Conservation (phyloP, 129 eudicot species). For the Ambrosia artemisiifolia region DNA sequence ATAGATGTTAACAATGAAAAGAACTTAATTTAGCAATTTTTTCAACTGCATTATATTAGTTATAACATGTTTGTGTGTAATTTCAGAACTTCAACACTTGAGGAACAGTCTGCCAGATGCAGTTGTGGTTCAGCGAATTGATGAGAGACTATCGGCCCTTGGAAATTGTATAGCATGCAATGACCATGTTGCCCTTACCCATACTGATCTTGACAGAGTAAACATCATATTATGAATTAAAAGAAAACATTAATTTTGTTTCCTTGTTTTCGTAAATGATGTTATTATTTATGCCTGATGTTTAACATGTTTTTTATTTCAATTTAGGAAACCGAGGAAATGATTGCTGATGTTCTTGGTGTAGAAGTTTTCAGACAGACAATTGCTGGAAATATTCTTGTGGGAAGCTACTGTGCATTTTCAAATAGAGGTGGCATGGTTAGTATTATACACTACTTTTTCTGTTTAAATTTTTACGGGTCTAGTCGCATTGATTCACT, state of each 20-base stretch:
- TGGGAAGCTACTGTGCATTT: constrained; percentile 69
- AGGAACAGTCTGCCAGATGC: constrained; percentile 90
- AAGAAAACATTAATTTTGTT: neutral
- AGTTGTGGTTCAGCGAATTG: constrained; percentile 89
- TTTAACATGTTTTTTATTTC: neutral
- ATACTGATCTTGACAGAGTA: constrained; percentile 92
- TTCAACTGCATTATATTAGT: neutral
- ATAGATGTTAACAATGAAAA: neutral
- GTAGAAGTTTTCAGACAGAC: constrained; percentile 75
- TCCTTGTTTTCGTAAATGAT: neutral
- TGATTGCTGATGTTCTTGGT: constrained; percentile 80
- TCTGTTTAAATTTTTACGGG: neutral
- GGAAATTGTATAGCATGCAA: constrained; percentile 98
- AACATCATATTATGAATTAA: neutral
- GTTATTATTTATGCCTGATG: neutral
- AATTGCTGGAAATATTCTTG: constrained; percentile 68
- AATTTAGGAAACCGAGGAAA: constrained; percentile 72
- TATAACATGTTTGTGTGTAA: neutral
- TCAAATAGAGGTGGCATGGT: constrained; percentile 80
- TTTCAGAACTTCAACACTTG: constrained; percentile 82
- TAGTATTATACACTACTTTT: constrained; percentile 9
- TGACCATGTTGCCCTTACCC: constrained; percentile 97
- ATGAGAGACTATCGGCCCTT: constrained; percentile 81
- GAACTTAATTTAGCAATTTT: neutral
- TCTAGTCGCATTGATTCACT: neutral